Base-by-base conservation (phyloP, 805 yeast genomes). In the Lipomyces sp. region DNA sequence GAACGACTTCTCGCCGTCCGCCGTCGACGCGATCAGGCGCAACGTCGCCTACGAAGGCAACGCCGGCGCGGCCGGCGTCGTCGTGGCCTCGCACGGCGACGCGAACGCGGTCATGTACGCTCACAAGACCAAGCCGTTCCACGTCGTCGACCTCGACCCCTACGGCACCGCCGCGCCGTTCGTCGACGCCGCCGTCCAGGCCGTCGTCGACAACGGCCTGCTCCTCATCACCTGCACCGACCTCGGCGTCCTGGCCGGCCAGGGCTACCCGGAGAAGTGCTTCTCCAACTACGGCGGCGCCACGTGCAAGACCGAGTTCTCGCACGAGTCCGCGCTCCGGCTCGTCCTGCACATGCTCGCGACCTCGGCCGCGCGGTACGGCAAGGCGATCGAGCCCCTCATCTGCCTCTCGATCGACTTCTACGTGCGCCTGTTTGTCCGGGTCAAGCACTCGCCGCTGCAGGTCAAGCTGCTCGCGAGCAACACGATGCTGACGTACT, bases 161-260 rank as follows among this genome's bases (percentile, higher is more conserved):
- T 93, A 93, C 65, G 99, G 99, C 28, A 84, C 97, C 0, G 98
- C 96, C 0, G 80, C 96, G 0, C 98, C 98, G 6, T 93, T 93
- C 65, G 75, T 93, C 26, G 98, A 93, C 66, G 81, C 93, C 29
- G 97, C 98, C 0, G 73, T 93, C 29, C 95, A 88, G 63, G 73
- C 83, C 29, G 78, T 90, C n/a, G 78, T 77, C 43, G 89, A 90
- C 59, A 90, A 83, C 49, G 99, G 98, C 1, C 63, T 93, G 38
- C 69, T 93, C 58, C 71, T 93, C 44, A 91, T 93, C 2, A 93
- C 99, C 0, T 93, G 98, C 67, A 93, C 99, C 0, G 99, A 93
- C 70, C 76, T 95, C 14, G 95, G 95, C 0, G 96, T 93, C 0
- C 74, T 93, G 47, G 98, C 98, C 0, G 98, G 98, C 18, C 83